These are phyloP conservation scores for Gaeumannomyces sp. DNA, from an alignment of 2,329 filamentous ascomycete species.

Conservation along the genomic window DNA sequence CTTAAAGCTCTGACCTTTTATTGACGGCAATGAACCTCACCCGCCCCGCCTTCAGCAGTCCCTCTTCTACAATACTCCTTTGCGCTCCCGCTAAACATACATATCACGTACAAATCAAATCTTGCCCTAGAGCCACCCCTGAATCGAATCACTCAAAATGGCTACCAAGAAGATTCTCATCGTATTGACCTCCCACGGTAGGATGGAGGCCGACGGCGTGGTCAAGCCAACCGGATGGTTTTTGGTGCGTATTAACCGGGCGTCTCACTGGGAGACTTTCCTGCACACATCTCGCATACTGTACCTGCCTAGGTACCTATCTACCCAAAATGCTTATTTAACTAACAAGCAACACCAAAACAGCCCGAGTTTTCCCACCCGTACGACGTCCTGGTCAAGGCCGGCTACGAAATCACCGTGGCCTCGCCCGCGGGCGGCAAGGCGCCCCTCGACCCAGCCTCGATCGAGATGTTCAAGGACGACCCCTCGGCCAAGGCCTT, in stretches of 20 bases:
- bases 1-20: neutral
- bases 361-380: conserved; percentile 61
- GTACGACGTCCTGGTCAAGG: conserved; percentile 46
- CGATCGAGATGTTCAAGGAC: conserved; percentile 45
- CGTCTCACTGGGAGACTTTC: neutral
- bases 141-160: conserved; percentile 2
- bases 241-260: conserved; percentile 38
- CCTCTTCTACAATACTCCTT: neutral
- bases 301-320: neutral
- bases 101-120: neutral
- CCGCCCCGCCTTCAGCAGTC: neutral
- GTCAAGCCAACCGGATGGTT: conserved; percentile 63
- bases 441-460: conserved; percentile 55
- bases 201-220: conserved; percentile 31
- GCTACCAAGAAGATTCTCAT: conserved; percentile 54
- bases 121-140: neutral
- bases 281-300: neutral
- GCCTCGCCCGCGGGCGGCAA: conserved; percentile 58
- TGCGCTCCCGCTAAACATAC: no score
- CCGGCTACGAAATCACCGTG: conserved; percentile 47
- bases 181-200: conserved; percentile 59
- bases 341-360: conserved; percentile 8
- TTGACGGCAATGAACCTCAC: neutral
- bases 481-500: conserved; percentile 51
- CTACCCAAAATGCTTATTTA: neutral